Percentiles rank a stretch among this genome's conserved stretches.
phyloP scores from a whole-genome alignment of 2,329 filamentous ascomycete genomes.

The Escovopsis weberi region DNA sequence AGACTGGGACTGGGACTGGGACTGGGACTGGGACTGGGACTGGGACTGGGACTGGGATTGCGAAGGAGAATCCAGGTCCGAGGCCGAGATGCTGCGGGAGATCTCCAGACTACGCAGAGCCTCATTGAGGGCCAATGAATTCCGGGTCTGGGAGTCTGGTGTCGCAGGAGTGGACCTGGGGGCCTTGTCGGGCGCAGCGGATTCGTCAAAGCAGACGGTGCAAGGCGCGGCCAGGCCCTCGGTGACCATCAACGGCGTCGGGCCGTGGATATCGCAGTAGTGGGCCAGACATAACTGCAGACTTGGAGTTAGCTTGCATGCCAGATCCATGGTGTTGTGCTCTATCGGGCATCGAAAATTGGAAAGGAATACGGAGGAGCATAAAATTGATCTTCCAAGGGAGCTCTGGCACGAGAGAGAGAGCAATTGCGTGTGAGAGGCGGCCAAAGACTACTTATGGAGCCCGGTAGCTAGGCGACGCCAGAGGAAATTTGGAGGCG shows the following conservation, averaged over 20 bases:
- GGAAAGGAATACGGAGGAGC: too few relatives aligned
- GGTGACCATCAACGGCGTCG: slow-evolving; percentile 55
- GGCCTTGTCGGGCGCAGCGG: slow-evolving; percentile 15
- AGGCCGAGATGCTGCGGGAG: slow-evolving; percentile 28
- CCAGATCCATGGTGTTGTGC: slow-evolving; percentile 14
- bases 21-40: too few relatives aligned
- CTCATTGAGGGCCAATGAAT: slow-evolving; percentile 27
- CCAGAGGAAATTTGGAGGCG: background rate
- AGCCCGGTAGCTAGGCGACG: background rate
- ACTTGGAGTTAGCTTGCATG: slow-evolving; percentile 17
- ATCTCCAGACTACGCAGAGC: slow-evolving; percentile 34
- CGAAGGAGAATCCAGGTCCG: slow-evolving; percentile 25
- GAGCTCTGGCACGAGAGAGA: background rate
- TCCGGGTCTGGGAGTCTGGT: slow-evolving; percentile 17
- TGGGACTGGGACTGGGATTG: too few relatives aligned
- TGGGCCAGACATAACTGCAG: slow-evolving; percentile 54
- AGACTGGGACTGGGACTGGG: too few relatives aligned
- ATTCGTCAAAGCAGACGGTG: slow-evolving; percentile 39
- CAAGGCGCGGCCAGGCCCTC: slow-evolving; percentile 50
- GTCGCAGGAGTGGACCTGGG: slow-evolving; percentile 26
- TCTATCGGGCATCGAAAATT: too few relatives aligned
- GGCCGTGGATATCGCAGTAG: slow-evolving; percentile 57
- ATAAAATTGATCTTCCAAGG: background rate
- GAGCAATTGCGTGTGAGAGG: background rate
- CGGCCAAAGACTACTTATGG: slow-evolving; percentile 2